phyloP scores from a whole-genome alignment of 2,329 filamentous ascomycete genomes.

The Helminthosporium solani region DNA sequence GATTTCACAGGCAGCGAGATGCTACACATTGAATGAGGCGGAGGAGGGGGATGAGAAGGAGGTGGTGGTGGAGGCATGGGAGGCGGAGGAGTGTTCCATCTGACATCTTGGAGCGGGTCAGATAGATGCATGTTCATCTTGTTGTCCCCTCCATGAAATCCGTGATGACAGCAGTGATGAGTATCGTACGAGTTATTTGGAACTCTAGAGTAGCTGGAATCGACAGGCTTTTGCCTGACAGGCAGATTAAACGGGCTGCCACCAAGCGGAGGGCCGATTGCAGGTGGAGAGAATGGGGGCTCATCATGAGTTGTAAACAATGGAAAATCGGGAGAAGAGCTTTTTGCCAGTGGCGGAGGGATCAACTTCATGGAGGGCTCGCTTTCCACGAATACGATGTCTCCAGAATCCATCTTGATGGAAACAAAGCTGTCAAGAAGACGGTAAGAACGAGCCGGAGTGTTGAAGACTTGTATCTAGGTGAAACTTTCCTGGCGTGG shows the following conservation, averaged over 20 bases:
- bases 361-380: slow-evolving; percentile 13
- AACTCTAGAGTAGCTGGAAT: neutral
- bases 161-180: slow-evolving; percentile 4
- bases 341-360: neutral
- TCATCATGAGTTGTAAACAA: neutral
- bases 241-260: slow-evolving; percentile 1
- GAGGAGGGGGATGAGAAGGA: too few relatives aligned
- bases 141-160: neutral
- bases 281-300: neutral
- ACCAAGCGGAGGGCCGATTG: neutral
- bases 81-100: neutral
- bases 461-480: too few relatives aligned
- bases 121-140: neutral
- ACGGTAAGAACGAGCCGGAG: too few relatives aligned
- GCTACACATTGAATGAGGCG: neutral
- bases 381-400: slow-evolving; percentile 15
- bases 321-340: neutral
- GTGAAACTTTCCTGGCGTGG: too few relatives aligned
- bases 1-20: neutral
- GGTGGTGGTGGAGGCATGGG: too few relatives aligned
- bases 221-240: neutral
- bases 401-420: slow-evolving; percentile 10
- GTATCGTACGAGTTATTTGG: neutral
- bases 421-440: neutral
- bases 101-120: neutral